Evolutionary conservation across 371 early-diverging fungal genomes (phyloP), one percentile per base, ranked within the genome.

Genomic region (Mortierella sp.): DNA sequence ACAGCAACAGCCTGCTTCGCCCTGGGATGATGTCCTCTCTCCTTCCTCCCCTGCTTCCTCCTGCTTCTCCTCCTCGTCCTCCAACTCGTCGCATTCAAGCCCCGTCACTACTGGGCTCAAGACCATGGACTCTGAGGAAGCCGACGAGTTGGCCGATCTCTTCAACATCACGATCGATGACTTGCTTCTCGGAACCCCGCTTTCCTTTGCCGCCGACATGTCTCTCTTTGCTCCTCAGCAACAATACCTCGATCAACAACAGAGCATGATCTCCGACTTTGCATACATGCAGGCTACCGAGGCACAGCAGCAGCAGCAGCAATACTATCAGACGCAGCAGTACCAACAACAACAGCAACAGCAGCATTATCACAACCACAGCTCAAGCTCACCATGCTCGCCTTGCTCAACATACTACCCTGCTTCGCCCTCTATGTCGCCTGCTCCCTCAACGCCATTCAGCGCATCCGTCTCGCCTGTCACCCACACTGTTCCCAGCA

Each of bases 131-230:
- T 4, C 71, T 1, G 82, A 72, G 10, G 82, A 82, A 37, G 76
- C 82, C 34, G 76, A 79, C 51, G 82, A 78, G 24, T 59, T 82
- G 69, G 78, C 48, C 26, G 76, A 72, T 57, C 34, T 72, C 24
- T 82, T 82, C 64, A 75, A 82, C 46, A 82, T 82, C 51, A 76
- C 78, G 1, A 82, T 82, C 34, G 82, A 82, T 19, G 82, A 82
- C 31, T 53, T 82, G 55, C 76, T 82, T 16, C 71, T 78, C 6
- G 78, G 57, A 19, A 69, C 72, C 16, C 51, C 72, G 5, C 50
- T 77, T 34, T 14, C 77, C 31, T 71, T 74, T 11, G 50, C 69
- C 3, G 16, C 55, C 11, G 28, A 78, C 54, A 59, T 74, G 37
- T 71, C 74, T 5, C 55, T 74, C 37, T 77, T 76, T 77, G 71